These are phyloP conservation scores for Colletotrichum sp. DNA, from an alignment of 2,329 filamentous ascomycete genomes.

Conservation along the genomic window DNA sequence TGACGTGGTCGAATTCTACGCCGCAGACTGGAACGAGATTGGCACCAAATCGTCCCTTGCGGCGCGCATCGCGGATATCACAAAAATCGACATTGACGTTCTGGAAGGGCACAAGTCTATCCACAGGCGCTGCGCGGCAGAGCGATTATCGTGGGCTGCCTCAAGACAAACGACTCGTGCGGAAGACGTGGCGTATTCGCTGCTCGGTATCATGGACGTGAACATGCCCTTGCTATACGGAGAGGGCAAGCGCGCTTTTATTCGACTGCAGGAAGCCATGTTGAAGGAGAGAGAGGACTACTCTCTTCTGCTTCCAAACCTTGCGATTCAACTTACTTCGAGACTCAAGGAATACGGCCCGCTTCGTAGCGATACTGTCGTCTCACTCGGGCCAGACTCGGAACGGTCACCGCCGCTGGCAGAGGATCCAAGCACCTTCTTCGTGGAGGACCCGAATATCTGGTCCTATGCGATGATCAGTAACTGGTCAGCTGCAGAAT, in stretches of 20 bases:
- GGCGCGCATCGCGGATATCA: slow-evolving; percentile 19
- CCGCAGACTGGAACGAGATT: slow-evolving; percentile 29
- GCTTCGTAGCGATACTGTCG: neutral
- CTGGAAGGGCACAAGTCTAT: neutral
- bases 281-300: neutral
- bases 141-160: slow-evolving; percentile 30
- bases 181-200: slow-evolving; percentile 30
- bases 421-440: neutral
- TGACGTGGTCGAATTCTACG: slow-evolving; percentile 31
- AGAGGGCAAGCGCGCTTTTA: slow-evolving; percentile 28
- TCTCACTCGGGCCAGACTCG: neutral
- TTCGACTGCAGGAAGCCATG: slow-evolving; percentile 20
- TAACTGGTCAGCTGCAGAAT: neutral
- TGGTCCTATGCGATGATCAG: neutral
- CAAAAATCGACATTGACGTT: slow-evolving; percentile 26
- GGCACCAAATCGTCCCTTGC: slow-evolving; percentile 28
- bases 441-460: neutral
- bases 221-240: slow-evolving; percentile 31
- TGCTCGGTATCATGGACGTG: slow-evolving; percentile 32
- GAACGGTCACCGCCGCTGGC: neutral
- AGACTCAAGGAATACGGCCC: neutral
- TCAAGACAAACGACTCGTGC: slow-evolving; percentile 22
- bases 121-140: neutral
- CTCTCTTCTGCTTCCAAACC: neutral
- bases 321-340: neutral